Base-by-base conservation (phyloP, 805 yeast genomes). In the Saturnispora hagleri region DNA sequence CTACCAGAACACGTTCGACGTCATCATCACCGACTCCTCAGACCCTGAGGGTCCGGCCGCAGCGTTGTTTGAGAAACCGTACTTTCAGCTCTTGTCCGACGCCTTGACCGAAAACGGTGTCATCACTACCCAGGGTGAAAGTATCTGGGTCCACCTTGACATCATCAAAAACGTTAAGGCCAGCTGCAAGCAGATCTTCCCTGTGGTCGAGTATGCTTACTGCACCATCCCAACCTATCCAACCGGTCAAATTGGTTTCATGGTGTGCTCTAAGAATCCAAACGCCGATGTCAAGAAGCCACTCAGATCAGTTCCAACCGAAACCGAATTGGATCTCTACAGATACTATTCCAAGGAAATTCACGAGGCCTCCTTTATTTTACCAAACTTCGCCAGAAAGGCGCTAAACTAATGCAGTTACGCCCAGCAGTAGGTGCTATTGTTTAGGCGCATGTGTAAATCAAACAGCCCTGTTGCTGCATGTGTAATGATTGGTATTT, bases 11-110 rank as follows among this genome's bases (percentile, higher is more conserved):
- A 79, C 87, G 52, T 91, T 87, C 62, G 99, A 91, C 67, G 97
- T 90, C 46, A 91, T 91, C 69, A 86, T 91, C 69, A 91, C 98
- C 48, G 99, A 91, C 69, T 89, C 97, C 31, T 88, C 97, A 34
- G 98, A 91, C 70, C 98, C 98, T 47, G 98, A 91, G 70, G 99
- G 98, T 52, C 98, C 99, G 34, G 98, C 98, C 48, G 97, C 84
- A 69, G 76, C 88, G 36, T 77, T 91, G 49, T 93, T 93, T 81
- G 95, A 90, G 73, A 84, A 86, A 68, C 88, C 89, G 28, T 91
- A 91, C 77, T 91, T 90, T 69, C 77, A 84, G 70, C 79, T 91
- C 56, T 76, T 91, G 68, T 73, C 76, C 67, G 84, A 81, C 57
- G 97, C 98, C n/a, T 79, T 91, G 60, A 89, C 95, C 55, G 93